These are phyloP conservation scores for Fragilariopsis cylindrus DNA, from an alignment of 108 stramenopile species.

Conservation along the genomic window DNA sequence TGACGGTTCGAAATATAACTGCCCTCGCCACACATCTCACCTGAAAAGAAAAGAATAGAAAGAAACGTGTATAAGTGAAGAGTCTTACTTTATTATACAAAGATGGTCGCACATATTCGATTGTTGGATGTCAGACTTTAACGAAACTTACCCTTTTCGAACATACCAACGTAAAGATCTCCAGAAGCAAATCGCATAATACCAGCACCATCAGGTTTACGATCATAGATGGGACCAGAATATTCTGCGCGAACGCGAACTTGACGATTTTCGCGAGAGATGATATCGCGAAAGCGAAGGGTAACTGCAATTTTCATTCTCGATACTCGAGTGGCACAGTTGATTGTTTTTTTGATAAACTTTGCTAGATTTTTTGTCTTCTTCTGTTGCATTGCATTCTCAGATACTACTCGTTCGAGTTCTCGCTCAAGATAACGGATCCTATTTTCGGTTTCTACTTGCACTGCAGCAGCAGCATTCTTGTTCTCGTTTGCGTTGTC, in stretches of 20 bases:
- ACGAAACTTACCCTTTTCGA: constrained; percentile 3
- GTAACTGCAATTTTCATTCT: constrained; percentile 13
- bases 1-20: neutral
- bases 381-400: constrained; percentile 3
- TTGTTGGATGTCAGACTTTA: neutral
- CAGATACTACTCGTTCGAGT: neutral
- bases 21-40: constrained; percentile 7
- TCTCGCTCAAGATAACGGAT: neutral
- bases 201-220: constrained; percentile 11
- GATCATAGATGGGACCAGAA: constrained; percentile 1
- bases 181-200: constrained; percentile 2
- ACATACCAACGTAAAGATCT: constrained; percentile 13
- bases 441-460: too few species aligned
- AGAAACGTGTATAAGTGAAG: neutral
- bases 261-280: neutral
- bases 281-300: neutral
- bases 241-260: constrained; percentile 3
- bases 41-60: neutral
- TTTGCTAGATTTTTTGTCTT: neutral
- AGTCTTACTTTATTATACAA: neutral
- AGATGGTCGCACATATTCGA: neutral
- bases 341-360: neutral
- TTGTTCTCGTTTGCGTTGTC: neutral
- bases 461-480: too few species aligned
- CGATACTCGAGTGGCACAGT: constrained; percentile 7